These are phyloP conservation scores for Aspergillus conjunctus DNA, from an alignment of 495 filamentous ascomycete genomes.

Conservation along the genomic window DNA sequence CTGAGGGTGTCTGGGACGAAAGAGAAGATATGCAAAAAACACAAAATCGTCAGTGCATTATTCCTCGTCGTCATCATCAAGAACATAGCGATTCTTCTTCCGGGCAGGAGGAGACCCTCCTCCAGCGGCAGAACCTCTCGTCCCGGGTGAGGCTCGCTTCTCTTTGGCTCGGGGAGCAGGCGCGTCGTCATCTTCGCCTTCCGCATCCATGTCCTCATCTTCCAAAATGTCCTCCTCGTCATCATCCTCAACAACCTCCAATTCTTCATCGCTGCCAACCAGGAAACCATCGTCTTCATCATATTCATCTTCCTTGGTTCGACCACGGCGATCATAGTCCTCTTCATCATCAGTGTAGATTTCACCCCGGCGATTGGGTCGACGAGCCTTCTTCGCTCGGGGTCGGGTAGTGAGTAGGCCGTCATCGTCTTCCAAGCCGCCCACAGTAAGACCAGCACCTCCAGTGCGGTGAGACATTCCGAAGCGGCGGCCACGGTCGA, in stretches of 20 bases:
- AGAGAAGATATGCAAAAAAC: background rate
- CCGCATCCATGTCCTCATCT: constrained; percentile 59
- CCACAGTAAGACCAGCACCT: constrained; percentile 66
- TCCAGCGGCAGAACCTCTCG: constrained; percentile 16
- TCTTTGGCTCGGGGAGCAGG: constrained; percentile 31
- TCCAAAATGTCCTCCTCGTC: constrained; percentile 67
- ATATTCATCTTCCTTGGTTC: constrained; percentile 76
- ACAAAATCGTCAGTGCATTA: constrained; percentile 16
- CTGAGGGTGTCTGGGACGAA: constrained; percentile 3
- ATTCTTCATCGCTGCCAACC: constrained; percentile 72
- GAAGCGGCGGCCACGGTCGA: constrained; percentile 56
- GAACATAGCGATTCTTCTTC: constrained; percentile 51
- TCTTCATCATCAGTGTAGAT: constrained; percentile 58
- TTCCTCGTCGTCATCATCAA: constrained; percentile 52
- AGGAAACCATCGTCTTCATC: constrained; percentile 80
- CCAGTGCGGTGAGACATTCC: constrained; percentile 48
- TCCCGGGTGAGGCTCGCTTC: constrained; percentile 28
- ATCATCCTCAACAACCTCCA: constrained; percentile 58
- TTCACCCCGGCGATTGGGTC: constrained; percentile 52
- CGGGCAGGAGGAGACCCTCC: constrained; percentile 42
- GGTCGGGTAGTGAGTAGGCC: constrained; percentile 47
- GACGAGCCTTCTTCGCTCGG: constrained; percentile 45
- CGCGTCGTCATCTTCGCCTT: constrained; percentile 55
- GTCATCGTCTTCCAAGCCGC: constrained; percentile 72
- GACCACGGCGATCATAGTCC: constrained; percentile 64